Base-by-base conservation (phyloP, 1,284 basidiomycete species). In the Apiotrichum domesticum region DNA sequence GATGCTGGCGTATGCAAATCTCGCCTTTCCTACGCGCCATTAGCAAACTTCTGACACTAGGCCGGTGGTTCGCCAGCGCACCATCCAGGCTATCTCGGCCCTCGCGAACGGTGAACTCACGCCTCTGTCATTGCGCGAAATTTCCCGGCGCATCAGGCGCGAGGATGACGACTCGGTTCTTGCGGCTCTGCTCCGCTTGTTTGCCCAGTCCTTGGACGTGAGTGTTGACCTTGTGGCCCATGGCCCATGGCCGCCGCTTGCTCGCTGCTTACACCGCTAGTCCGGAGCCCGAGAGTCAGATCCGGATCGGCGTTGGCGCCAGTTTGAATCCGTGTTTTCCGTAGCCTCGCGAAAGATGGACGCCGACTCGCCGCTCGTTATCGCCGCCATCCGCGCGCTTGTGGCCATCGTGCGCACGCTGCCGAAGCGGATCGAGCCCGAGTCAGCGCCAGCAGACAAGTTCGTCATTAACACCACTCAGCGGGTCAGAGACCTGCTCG, bases 61-160 rank as follows among this genome's bases (percentile, higher is more conserved):
- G 7, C 55, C 69, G 0, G 61, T 63, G 2, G 48, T 73, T 2
- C 61, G 73, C 1, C 67, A 72, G 48, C 55, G 68, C 1, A 62
- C 64, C 0, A 48, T 71, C 29, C 58, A 67, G 50, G 67, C 66
- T 11, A 57, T 75, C 4, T 21, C 45, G 3, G 52, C 64, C 0
- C 58, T 75, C 1, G 34, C 50, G 3, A n/a, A 21, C 29, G 21
- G 29, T 15, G 51, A 44, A 6, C 7, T 51, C 11, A 43, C 14
- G 3, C 46, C 55, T 4, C 45, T 56, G 39, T 45, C 59, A 1
- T 39, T 57, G 13, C 41, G 52, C 4, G 51, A 54, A 5, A 43
- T 55, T 33, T 51, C 42, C 2, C 54, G 50, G 51, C 52, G 51
- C 7, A 51, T 54, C 50, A 35, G 41, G n/a, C 58, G 66, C 65